phyloP scores from a whole-genome alignment of 2,329 filamentous ascomycete species.

The Emergomyces pasteurianus region DNA sequence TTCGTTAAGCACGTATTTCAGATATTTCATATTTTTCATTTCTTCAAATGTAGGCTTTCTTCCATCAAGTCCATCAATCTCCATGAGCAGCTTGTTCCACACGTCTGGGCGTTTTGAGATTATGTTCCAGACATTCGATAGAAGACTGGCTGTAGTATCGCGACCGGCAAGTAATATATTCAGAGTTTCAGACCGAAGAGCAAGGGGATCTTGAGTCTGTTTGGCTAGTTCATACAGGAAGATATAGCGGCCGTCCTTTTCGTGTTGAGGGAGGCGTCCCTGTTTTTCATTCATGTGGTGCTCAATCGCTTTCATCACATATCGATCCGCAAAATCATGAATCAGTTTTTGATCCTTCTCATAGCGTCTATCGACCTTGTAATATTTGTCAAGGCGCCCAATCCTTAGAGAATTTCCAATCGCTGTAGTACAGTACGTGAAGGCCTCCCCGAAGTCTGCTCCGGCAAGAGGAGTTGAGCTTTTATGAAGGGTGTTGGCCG shows the following conservation, averaged over 20 bases:
- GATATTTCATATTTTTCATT: constrained; percentile 78
- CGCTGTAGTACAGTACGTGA: constrained; percentile 24
- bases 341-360: constrained; percentile 16
- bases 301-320: constrained; percentile 16
- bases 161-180: constrained; percentile 67
- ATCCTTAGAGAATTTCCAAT: constrained; percentile 21
- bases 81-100: constrained; percentile 55
- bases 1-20: constrained; percentile 60
- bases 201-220: constrained; percentile 32
- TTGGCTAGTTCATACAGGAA: constrained; percentile 48
- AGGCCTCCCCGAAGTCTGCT: constrained; percentile 25
- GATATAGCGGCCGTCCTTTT: constrained; percentile 34
- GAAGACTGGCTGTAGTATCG: constrained; percentile 73
- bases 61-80: constrained; percentile 60
- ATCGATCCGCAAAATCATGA: constrained; percentile 18
- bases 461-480: background rate
- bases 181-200: constrained; percentile 41
- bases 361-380: constrained; percentile 14
- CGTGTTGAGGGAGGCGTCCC: constrained; percentile 11
- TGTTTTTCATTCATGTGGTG: constrained; percentile 13
- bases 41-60: constrained; percentile 57
- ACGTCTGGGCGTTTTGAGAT: constrained; percentile 58
- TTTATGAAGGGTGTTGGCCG: constrained; percentile 33
- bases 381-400: constrained; percentile 11
- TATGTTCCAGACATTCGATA: constrained; percentile 75